phyloP scores from a whole-genome alignment of 225 moss, liverwort and hornwort genomes.

The Anthoceros angustus region DNA sequence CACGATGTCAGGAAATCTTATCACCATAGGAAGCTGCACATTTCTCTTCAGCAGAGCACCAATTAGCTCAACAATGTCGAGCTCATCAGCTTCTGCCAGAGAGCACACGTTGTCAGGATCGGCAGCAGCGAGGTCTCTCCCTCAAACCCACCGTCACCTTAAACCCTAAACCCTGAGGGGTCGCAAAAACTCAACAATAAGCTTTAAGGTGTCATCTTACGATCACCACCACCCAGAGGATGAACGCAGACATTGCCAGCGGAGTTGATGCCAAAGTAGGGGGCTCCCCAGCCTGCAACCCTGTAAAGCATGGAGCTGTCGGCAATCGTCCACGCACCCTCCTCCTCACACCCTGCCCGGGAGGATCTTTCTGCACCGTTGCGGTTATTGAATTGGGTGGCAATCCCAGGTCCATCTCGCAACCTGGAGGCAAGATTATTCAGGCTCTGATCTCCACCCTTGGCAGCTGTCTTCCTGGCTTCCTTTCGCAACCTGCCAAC shows the following conservation, averaged over 20 bases:
- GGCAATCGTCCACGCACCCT: slow-evolving; percentile 37
- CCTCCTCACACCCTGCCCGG: not conserved
- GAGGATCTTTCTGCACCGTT: not conserved
- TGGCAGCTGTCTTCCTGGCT: not conserved
- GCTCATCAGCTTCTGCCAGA: not conserved
- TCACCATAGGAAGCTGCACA: slow-evolving; percentile 3
- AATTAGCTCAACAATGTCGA: not conserved
- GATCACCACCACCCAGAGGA: slow-evolving; percentile 30
- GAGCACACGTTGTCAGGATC: not conserved
- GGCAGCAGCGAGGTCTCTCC: too few species aligned
- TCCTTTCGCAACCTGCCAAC: not conserved
- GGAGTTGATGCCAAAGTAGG: slow-evolving; percentile 64
- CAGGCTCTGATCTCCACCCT: not conserved
- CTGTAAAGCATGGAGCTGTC: slow-evolving; percentile 56
- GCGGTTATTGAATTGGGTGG: not conserved
- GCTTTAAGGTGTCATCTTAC: slow-evolving; percentile 23
- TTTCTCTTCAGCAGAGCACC: not conserved
- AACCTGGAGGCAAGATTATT: not conserved
- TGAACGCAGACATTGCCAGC: slow-evolving; percentile 58
- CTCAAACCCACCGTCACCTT: slow-evolving; percentile 4
- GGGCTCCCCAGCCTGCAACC: slow-evolving; percentile 83
- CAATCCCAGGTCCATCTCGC: not conserved
- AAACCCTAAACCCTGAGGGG: slow-evolving; percentile 39
- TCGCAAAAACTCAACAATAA: slow-evolving; percentile 49
- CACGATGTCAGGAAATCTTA: not conserved